Base-by-base conservation (phyloP, 2,329 filamentous ascomycete species). In the Nemania serpens region DNA sequence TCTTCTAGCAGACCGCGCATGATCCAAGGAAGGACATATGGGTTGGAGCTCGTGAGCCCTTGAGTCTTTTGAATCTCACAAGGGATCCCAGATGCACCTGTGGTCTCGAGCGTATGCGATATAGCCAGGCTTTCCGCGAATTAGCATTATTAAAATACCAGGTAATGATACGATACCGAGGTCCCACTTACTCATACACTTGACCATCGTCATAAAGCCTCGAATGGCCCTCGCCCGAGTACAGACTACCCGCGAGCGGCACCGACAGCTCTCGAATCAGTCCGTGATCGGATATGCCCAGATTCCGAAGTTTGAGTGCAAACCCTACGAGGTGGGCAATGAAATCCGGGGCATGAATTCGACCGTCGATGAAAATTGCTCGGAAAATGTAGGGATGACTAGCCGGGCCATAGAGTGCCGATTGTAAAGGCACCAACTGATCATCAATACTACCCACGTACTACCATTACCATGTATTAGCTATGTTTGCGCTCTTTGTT, bases 371-470 rank as follows among this genome's bases (percentile, higher is more conserved):
- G 73, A 98, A 98, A 15, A 96, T 93, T n/a, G 93, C 91, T 29
- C 95, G 88, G 74, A 93, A 96, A 60, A 98, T 94, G 74, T 97
- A 93, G 0, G 95, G 95, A 71, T 99, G 95, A 18, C 87, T 88
- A 3, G 93, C 87, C 0, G 90, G 90, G 0, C 91, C 90, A 75
- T 96, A 96, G 0, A 95, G 87, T 15, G 94, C 93, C 2, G 93
- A 97, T 86, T 97, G 94, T 72, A 99, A 81, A 3, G 93, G 94
- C 13, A 99, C 93, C 2, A 99, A 82, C 75, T 99, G 95, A 75
- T 99, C 95, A 74, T 99, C 95, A 53, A 99, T 96, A 75, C 93
- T 97, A 55, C 94, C 94, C 61, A 96, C 84, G 73, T 93, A 97
- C 0, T 72, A 55, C 17, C 12, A 33, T 64, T 72, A 55, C 17